Conservation (phyloP, 75 land plant genomes). For the Picea glauca region DNA sequence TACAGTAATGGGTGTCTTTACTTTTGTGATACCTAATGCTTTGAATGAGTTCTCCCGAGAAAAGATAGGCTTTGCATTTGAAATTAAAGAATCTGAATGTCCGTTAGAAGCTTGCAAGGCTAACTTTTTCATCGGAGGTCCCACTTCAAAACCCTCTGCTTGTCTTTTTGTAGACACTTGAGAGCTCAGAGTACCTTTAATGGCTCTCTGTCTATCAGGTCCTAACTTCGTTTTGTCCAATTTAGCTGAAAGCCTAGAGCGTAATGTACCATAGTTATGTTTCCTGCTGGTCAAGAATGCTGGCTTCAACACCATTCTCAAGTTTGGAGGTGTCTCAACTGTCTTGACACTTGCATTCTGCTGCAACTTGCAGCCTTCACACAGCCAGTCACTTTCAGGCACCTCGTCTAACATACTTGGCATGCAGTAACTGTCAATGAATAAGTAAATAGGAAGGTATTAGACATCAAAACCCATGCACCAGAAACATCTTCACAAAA, state of each 20-base stretch:
- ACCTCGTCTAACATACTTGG: constrained; percentile 42
- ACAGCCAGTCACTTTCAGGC: constrained; percentile 74
- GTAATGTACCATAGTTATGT: constrained; percentile 2
- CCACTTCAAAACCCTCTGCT: constrained; percentile 24
- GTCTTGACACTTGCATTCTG: constrained; percentile 18
- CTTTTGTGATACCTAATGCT: constrained; percentile 31
- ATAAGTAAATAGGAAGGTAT: neutral
- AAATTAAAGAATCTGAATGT: constrained; percentile 15
- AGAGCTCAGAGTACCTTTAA: constrained; percentile 20
- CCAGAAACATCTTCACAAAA: too few species aligned
- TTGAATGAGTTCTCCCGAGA: constrained; percentile 58
- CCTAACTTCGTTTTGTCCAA: neutral
- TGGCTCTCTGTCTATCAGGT: constrained; percentile 10
- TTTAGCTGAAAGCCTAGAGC: constrained; percentile 12
- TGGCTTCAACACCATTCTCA: neutral
- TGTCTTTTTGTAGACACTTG: constrained; percentile 28
- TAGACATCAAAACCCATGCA: too few species aligned
- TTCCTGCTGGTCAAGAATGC: constrained; percentile 13
- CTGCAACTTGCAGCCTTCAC: constrained; percentile 52
- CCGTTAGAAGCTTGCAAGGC: neutral
- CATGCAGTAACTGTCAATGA: constrained; percentile 3
- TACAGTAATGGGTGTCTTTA: constrained; percentile 11
- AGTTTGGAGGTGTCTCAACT: constrained; percentile 22
- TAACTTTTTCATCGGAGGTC: constrained; percentile 8
- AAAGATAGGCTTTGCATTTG: constrained; percentile 23